Percentiles rank a stretch among this genome's conserved stretches.
Evolutionary conservation across 352 stramenopile species (phyloP).

Genomic region (Globisporangium spinosum): DNA sequence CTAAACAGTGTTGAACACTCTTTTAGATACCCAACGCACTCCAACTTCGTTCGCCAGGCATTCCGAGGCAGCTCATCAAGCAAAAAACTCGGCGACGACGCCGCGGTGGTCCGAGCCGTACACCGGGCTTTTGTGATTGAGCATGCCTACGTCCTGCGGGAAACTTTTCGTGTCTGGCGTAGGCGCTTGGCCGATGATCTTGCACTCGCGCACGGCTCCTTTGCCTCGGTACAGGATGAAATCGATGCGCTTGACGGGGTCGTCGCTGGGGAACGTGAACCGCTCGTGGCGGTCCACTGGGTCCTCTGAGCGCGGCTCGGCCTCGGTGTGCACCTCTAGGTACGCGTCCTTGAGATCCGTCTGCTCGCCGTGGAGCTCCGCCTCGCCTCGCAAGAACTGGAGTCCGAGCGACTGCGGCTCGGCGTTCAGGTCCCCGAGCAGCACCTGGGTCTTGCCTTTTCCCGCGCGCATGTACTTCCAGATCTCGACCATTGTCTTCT

Average conservation of each 20-base stretch:
- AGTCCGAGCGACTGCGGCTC: slow-evolving; percentile 82
- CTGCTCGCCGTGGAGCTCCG: slow-evolving; percentile 37
- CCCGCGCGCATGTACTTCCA: slow-evolving; percentile 75
- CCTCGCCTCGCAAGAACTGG: slow-evolving; percentile 68
- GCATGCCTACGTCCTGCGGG: slow-evolving; percentile 70
- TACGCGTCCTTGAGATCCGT: slow-evolving; percentile 82
- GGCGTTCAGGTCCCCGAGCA: slow-evolving; percentile 85
- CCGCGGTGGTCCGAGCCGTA: slow-evolving; percentile 86
- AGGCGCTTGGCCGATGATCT: slow-evolving; percentile 73
- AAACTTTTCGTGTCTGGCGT: slow-evolving; percentile 58
- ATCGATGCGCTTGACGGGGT: slow-evolving; percentile 86
- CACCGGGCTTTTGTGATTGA: slow-evolving; percentile 65
- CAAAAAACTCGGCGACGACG: slow-evolving; percentile 63
- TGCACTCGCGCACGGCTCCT: slow-evolving; percentile 54
- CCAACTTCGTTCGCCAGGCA: too few relatives aligned
- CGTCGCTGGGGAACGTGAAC: slow-evolving; percentile 87
- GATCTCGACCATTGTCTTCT: slow-evolving; percentile 79
- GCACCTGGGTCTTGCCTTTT: slow-evolving; percentile 60
- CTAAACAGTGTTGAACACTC: too few relatives aligned
- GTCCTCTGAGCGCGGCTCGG: slow-evolving; percentile 48
- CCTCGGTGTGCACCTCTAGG: slow-evolving; percentile 59
- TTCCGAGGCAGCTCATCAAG: neutral
- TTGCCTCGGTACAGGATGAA: slow-evolving; percentile 75
- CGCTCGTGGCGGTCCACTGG: slow-evolving; percentile 36
- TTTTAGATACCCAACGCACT: too few relatives aligned